Evolutionary conservation across 2,329 filamentous ascomycete genomes (phyloP), one percentile per base, ranked within the genome.

Genomic region (Epichloe glyceriae): DNA sequence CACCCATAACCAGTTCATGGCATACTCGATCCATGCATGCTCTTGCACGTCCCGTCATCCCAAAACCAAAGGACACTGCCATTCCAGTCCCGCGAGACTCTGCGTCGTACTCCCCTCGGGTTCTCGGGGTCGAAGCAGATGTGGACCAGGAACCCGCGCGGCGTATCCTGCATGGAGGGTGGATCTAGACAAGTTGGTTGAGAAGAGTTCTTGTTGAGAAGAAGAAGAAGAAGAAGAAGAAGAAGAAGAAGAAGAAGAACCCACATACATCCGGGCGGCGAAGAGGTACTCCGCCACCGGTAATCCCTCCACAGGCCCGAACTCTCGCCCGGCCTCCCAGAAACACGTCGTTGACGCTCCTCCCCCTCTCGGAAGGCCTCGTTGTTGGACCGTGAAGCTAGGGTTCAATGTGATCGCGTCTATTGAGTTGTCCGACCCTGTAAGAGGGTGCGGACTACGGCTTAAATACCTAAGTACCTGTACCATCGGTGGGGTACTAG

Each of bases 111-210:
- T 70, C 7, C 50, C 0, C 48, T 20, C 0, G 51, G 54, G 43
- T 69, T 65, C 5, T 56, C 50, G 5, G 59, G 60, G 44, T 70
- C 68, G 0, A 59, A 33, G 30, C 61, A 64, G 10, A 70, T 58
- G 22, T 62, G 58, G 44, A 68, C 56, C 10, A 70, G 53, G 20
- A 71, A 65, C 4, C 63, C 66, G 4, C 59, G 55, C 0, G 65
- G 64, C 2, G 57, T 50, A 1, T 66, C 60, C 2, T 54, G 45
- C 34, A 52, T 56, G 1, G 56, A 59, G 0, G 39, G 46, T 2
- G 64, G 59, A 7, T 64, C 64, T 61, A 42, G 8, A 20, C 10
- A 5, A 15, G 33, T 46, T n/a, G 39, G 48, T 41, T 4, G 39
- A 17, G 12, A 39, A 12, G 14, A 46, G 5, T 15, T n/a, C n/a